Base-by-base conservation (phyloP, 1,139 yeast species). In the Pichia sp. region DNA sequence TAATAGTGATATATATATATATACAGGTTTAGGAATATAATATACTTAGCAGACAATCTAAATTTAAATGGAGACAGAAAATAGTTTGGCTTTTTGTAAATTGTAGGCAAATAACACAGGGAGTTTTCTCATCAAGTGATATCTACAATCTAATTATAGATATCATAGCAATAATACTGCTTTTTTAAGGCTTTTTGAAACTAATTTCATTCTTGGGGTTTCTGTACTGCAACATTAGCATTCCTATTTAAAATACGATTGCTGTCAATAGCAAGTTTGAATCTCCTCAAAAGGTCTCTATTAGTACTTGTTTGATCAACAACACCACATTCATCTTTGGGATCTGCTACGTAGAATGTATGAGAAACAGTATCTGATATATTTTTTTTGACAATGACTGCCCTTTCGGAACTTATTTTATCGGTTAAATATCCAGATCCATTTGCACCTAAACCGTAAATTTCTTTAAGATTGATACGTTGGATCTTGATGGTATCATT, bases 251-350 rank as follows among this genome's bases (percentile, higher is more conserved):
- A 28, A 20, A 44, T n/a, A 26, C 48, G 46, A 26, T 24, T 22
- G 24, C 37, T 39, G 29, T 50, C 52, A 2, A 48, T 26, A 4
- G 51, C 35, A 10, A 50, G 43, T 28, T 47, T 48, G n/a, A 48
- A 4, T 25, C 49, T 41, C 25, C 52, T 43, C 4, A 35, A 8
- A 23, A 47, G 22, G 8, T 34, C 39, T 20, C 45, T 34, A 9
- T 12, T 25, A 8, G 16, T 7, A 12, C 29, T 23, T 24, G 24
- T 29, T 25, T 7, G 33, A 22, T 35, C 45, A 20, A 31, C n/a
- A 20, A 10, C n/a, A 11, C 24, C 32, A 26, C 33, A 34, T 29
- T 38, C 42, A 6, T 16, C 25, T 4, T 25, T 12, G 2, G 48
- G 40, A 23, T 29, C 27, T 1, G 28, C 31, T 10, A 30, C 35